phyloP scores from a whole-genome alignment of 108 stramenopile species.

The Aurantiochytrium sp. region DNA sequence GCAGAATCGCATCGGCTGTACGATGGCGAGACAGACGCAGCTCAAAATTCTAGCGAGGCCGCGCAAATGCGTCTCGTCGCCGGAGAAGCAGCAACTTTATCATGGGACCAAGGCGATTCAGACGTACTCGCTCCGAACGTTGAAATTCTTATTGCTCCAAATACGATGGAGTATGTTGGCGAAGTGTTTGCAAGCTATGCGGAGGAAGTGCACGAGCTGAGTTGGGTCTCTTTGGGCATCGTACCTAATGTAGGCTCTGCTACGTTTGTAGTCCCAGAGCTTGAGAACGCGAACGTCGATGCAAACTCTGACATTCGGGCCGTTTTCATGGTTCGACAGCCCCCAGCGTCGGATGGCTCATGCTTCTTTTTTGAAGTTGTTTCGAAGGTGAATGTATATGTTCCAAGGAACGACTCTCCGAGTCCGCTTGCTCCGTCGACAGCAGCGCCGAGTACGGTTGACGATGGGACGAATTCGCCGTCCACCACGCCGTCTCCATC shows the following conservation, averaged over 20 bases:
- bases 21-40: too few relatives aligned
- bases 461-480: too few relatives aligned
- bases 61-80: not conserved
- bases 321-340: not conserved
- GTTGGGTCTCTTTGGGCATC: not conserved
- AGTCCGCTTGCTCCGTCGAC: not conserved
- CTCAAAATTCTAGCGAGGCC: too few relatives aligned
- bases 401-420: not conserved
- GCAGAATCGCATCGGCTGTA: not conserved
- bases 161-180: not conserved
- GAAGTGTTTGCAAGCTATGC: not conserved
- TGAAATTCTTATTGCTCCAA: not conserved
- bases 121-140: not conserved
- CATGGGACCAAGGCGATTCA: not conserved
- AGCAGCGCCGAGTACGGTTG: not conserved
- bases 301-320: not conserved
- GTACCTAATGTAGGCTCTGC: not conserved
- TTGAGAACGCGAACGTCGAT: not conserved
- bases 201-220: not conserved
- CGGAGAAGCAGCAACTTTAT: not conserved
- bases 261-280: not conserved
- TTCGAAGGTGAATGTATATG: not conserved
- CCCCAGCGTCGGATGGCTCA: not conserved
- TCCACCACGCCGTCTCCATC: too few relatives aligned
- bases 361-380: not conserved